Evolutionary conservation across 176 grass and related monocot genomes (phyloP), one percentile per base, ranked within the genome.

Genomic region (Musa beccarii): DNA sequence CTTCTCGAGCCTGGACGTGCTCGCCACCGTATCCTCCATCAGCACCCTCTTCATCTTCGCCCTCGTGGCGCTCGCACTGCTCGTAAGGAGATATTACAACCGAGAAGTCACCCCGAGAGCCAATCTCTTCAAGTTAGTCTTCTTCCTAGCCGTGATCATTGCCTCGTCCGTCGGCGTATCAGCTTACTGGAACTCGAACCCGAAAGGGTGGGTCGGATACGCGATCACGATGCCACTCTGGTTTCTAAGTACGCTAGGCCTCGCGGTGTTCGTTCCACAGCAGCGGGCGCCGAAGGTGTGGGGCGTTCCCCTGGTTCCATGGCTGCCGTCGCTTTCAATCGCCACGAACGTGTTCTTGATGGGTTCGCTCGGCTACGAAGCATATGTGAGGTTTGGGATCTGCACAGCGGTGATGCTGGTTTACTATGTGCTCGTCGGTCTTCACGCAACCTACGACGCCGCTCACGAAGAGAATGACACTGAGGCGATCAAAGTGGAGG

Each of bases 1-100:
- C 79, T 91, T 91, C 80, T 82, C 85, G 67, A 87, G 83, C 77
- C 85, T 91, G 68, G 82, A 84, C 74, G 85, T 88, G 34, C 85
- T 91, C 54, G 79, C 89, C 14, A 75, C 57, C 52, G 74, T 85
- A 63, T 82, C 80, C 63, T 91, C 89, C 69, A 85, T 91, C 73
- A 87, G 89, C 89, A 91, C 85, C 49, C 85, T 91, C 67, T 87
- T 87, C 80, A 85, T 87, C 89, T 91, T 88, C 73, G 78, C 74
- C 14, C 85, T 91, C 62, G 81, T 91, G 71, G 72, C 85, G 66
- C 15, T 85, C 21, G 79, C 79, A 0, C 80, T 91, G 26, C 85
- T 85, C 79, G 82, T 91, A 28, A 82, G 82, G 9, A 75, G 89
- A 14, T 85, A 87, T 79, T 74, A 86, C 84, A 59, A 79, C 63